These are phyloP conservation scores for Arabis alpina DNA, from an alignment of 345 rosid genomes.

Conservation along the genomic window DNA sequence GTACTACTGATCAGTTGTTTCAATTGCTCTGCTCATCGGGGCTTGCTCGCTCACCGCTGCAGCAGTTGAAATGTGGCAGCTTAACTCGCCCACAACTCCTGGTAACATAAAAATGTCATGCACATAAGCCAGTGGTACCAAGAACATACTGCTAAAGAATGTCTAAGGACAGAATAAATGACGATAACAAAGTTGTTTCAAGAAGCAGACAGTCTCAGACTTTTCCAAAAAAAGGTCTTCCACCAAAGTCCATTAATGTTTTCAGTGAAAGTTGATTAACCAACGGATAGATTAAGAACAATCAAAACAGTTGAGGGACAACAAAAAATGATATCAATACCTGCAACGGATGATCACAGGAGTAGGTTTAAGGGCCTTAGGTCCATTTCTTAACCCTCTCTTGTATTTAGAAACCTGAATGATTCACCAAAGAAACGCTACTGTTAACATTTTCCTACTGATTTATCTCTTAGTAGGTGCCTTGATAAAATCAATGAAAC, in stretches of 20 bases:
- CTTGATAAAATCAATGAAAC: neutral
- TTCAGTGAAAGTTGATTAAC: too few relatives aligned
- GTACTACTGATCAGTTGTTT: neutral
- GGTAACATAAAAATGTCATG: neutral
- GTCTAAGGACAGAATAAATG: too few relatives aligned
- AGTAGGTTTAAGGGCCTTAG: conserved; percentile 75
- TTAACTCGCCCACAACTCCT: conserved; percentile 22
- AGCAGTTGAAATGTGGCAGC: conserved; percentile 35
- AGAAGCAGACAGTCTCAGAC: too few relatives aligned
- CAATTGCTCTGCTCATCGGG: conserved; percentile 36
- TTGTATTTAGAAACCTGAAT: conserved; percentile 67
- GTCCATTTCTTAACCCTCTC: conserved; percentile 57
- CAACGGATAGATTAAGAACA: too few relatives aligned
- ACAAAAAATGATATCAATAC: conserved; percentile 43
- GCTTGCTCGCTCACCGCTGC: conserved; percentile 67
- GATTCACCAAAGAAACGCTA: neutral
- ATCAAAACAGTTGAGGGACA: too few relatives aligned
- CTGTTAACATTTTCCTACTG: neutral
- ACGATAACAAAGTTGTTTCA: neutral
- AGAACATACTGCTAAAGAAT: neutral
- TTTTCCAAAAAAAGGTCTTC: too few relatives aligned
- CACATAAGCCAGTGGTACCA: neutral
- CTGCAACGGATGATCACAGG: conserved; percentile 81
- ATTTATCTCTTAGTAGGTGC: too few relatives aligned
- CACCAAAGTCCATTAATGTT: neutral